Percentiles rank a stretch among this genome's conserved stretches.
Evolutionary conservation across 768 basidiomycete species (phyloP).

Genomic region (Leccinum boreale): DNA sequence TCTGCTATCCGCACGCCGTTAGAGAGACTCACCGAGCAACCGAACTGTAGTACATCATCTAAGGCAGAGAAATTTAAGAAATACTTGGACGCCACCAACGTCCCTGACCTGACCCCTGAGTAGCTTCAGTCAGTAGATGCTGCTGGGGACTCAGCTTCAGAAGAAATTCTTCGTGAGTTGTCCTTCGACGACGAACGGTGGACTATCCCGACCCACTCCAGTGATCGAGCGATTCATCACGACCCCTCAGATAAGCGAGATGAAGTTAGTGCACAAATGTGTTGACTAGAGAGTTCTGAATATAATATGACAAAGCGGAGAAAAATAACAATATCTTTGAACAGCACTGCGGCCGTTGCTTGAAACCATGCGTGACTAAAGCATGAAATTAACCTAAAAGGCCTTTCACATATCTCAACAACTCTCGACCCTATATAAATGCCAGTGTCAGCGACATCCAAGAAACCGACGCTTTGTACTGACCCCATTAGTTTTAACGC

Average conservation of each 20-base stretch:
- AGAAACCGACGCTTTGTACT: conserved; percentile 28
- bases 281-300: neutral
- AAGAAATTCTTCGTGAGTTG: conserved; percentile 2
- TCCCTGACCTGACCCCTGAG: conserved; percentile 7
- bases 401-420: conserved; percentile 69
- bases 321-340: neutral
- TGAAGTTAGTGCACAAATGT: neutral
- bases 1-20: neutral
- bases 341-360: neutral
- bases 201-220: neutral
- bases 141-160: neutral
- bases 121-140: neutral
- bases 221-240: neutral
- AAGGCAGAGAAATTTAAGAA: neutral
- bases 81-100: neutral
- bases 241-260: neutral
- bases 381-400: conserved; percentile 48
- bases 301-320: neutral
- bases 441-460: conserved; percentile 4
- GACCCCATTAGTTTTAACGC: conserved; percentile 74
- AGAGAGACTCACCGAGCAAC: neutral
- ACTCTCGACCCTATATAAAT: conserved; percentile 55
- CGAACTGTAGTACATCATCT: neutral
- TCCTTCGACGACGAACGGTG: too few relatives aligned
- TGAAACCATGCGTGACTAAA: neutral